Evolutionary conservation across 1,284 basidiomycete genomes (phyloP).

Genomic region (Volvariella surrecta): DNA sequence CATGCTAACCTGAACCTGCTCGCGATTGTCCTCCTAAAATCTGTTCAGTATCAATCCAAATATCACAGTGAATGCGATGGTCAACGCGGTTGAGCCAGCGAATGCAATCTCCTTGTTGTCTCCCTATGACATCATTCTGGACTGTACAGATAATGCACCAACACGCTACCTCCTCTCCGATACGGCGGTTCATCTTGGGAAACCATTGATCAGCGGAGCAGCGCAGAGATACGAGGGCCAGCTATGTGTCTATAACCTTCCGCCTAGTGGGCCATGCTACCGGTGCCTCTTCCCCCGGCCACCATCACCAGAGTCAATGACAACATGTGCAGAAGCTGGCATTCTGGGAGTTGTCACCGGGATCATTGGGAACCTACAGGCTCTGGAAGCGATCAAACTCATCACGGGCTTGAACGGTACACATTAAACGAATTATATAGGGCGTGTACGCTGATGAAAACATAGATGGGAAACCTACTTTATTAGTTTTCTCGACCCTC

Average conservation of each 20-base stretch:
- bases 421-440: conserved; percentile 14
- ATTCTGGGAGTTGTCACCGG: conserved; percentile 90
- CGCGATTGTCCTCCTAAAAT: conserved; percentile 3
- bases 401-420: conserved; percentile 66
- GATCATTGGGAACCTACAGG: conserved; percentile 87
- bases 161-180: conserved; percentile 96
- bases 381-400: conserved; percentile 83
- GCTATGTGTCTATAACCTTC: conserved; percentile 73
- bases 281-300: conserved; percentile 87
- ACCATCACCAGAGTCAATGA: conserved; percentile 51
- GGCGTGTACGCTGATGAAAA: not conserved
- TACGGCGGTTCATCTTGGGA: conserved; percentile 63
- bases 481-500: conserved; percentile 72
- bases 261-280: conserved; percentile 79
- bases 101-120: conserved; percentile 59
- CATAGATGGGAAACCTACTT: conserved; percentile 47
- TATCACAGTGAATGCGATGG: conserved; percentile 44
- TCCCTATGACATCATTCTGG: conserved; percentile 74
- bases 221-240: conserved; percentile 92
- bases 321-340: conserved; percentile 86
- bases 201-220: conserved; percentile 87
- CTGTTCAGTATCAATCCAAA: conserved; percentile 61
- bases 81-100: conserved; percentile 42
- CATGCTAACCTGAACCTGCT: not conserved
- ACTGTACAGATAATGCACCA: conserved; percentile 92